Base-by-base conservation (phyloP, 2,329 filamentous ascomycete genomes). In the Fusarium secorum region DNA sequence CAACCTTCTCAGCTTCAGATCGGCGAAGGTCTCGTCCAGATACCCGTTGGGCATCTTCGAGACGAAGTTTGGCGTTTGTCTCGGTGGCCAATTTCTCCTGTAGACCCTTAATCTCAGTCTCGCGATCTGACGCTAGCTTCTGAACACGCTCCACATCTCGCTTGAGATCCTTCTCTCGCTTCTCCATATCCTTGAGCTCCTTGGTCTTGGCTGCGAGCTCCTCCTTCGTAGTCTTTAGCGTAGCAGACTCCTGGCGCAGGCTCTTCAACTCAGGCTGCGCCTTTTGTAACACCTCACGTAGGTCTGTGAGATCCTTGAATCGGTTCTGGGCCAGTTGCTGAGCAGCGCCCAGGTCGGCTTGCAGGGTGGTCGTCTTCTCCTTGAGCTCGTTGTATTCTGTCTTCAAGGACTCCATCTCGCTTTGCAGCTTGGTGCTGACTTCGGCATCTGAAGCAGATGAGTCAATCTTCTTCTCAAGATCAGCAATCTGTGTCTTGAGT, bases 251-350 rank as follows among this genome's bases (percentile, higher is more conserved):
- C 52, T 91, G 89, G 11, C 93, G 89, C 24, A 98, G 85, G 46
- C 84, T 90, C 78, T 91, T 92, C 28, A 98, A 83, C 80, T 99
- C 95, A 0, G 94, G 92, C 76, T 98, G 95, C 1, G 92, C 88
- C 78, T 96, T 97, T 72, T 94, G 91, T 33, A 98, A 81, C 5
- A 95, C 85, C 67, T 95, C 92, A 24, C 91, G 88, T 48, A 97
- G 83, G 32, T 97, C 93, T 0, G 90, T 91, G 4, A 98, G 83
- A 65, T 98, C 95, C 79, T 94, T 97, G 84, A 94, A 98, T 33
- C 96, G 88, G 20, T 89, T 91, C 66, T 97, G 91, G 1, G 96
- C 94, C 17, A 98, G 87, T 80, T 97, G 90, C 78, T 98, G 91
- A 0, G 95, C 92, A 4, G 94, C 94, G 4, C 90, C 91, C 6